Base-by-base conservation (phyloP, 768 basidiomycete genomes). In the Solioccasus polychromus region DNA sequence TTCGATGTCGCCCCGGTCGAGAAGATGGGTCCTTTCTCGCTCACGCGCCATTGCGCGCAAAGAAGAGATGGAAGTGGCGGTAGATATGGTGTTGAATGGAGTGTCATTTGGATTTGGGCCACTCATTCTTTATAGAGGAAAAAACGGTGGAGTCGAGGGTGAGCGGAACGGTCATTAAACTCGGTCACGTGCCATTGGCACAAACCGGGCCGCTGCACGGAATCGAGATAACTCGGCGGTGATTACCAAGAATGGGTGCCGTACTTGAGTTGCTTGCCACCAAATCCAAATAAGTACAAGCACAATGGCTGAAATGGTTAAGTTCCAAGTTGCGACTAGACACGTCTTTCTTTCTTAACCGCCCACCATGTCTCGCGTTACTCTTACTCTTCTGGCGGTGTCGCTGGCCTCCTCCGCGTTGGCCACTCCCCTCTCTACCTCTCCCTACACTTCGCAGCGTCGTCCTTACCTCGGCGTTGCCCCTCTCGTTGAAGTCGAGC, bases 401-500 rank as follows among this genome's bases (percentile, higher is more conserved):
- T 67, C 69, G 48, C 48, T 73, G 41, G 68, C 63, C 47, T 63
- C 66, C 55, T 52, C 62, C 2, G 63, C 50, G 23, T 40, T 67
- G 20, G 71, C 74, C 18, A 65, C 61, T 2, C 75, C 75, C 19
- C 74, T 77, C 45, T 78, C 77, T 29, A 77, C 75, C 18, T 58
- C 61, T 42, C 50, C 63, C 8, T 58, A 71, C 48, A 42, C 64
- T 43, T 44, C 64, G 5, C 59, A 61, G n/a, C 57, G 60, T 24
- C 72, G 73, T 36, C 67, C 75, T 19, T 70, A 77, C 35, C 60
- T 85, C 31, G 54, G 71, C 14, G 63, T 82, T 38, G 88, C 87
- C 8, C 86, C 87, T 24, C 68, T 89, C 40, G 52, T 76, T 44
- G 75, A 71, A 29, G 70, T 69, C 30, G 69, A 79, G 51, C 83